Percentiles rank a stretch among this genome's conserved stretches.
Conservation (phyloP, 495 filamentous ascomycete genomes). For the Pyrenula aspistea region DNA sequence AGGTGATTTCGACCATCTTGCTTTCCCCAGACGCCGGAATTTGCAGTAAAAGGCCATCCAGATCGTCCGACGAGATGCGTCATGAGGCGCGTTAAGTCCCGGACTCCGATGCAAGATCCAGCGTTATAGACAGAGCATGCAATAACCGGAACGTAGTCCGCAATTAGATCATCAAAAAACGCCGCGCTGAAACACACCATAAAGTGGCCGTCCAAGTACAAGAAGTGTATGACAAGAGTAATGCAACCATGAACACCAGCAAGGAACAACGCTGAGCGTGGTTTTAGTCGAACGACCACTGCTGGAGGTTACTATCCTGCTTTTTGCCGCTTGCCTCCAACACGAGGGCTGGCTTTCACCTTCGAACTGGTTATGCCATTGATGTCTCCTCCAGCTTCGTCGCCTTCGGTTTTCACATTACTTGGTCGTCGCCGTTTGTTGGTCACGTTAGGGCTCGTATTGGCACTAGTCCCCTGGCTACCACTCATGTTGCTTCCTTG, state of each 20-base stretch:
- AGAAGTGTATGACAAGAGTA: neutral
- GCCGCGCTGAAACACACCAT: neutral
- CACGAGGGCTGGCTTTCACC: slow-evolving; percentile 44
- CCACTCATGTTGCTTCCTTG: slow-evolving; percentile 47
- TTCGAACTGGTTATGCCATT: slow-evolving; percentile 38
- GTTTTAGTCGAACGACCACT: neutral
- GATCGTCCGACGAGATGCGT: neutral
- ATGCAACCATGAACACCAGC: neutral
- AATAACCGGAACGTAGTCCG: neutral
- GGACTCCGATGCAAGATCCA: neutral
- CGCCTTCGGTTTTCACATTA: slow-evolving; percentile 64
- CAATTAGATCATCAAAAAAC: neutral
- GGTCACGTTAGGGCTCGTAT: slow-evolving; percentile 70
- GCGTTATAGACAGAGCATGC: neutral
- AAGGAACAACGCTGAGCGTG: neutral
- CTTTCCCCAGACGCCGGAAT: no score
- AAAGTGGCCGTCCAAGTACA: neutral
- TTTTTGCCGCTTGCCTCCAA: slow-evolving; percentile 44
- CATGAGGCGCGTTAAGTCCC: neutral
- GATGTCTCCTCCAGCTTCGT: slow-evolving; percentile 37
- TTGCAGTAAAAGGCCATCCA: neutral
- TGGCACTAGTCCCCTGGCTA: slow-evolving; percentile 64
- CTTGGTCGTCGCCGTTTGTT: slow-evolving; percentile 69
- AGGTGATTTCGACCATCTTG: no score
- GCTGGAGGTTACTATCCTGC: slow-evolving; percentile 8